Conservation (phyloP, 768 basidiomycete species). For the Suillus subluteus region DNA sequence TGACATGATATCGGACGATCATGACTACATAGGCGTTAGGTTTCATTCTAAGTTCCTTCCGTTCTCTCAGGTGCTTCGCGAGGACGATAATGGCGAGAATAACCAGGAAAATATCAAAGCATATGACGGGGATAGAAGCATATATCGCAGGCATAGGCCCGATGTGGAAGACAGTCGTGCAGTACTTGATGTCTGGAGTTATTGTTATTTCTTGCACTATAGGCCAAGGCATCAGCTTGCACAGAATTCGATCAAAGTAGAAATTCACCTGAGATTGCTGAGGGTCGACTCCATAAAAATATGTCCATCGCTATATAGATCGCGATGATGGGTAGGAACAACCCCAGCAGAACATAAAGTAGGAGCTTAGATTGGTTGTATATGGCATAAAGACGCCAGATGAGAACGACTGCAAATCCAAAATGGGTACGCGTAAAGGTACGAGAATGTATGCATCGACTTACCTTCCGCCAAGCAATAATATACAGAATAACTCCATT, state of each 20-base stretch:
- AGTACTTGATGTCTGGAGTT: not conserved
- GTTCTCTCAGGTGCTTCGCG: not conserved
- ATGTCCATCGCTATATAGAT: not conserved
- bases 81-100: not conserved
- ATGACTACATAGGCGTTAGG: not conserved
- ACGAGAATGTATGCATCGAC: not conserved
- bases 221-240: not conserved
- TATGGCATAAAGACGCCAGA: slow-evolving; percentile 3
- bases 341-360: not conserved
- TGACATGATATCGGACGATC: slow-evolving; percentile 1
- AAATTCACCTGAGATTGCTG: not conserved
- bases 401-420: not conserved
- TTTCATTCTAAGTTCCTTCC: not conserved
- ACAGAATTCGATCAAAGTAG: not conserved
- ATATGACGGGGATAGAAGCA: not conserved
- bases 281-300: not conserved
- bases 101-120: not conserved
- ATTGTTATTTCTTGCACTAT: not conserved
- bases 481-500: not conserved
- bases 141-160: not conserved
- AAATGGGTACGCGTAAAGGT: not conserved
- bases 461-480: not conserved
- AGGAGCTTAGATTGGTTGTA: not conserved
- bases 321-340: not conserved
- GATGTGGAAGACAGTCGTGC: not conserved